Evolutionary conservation across 1,284 basidiomycete species (phyloP), one percentile per base, ranked within the genome.

Genomic region (Flammula alnicola): DNA sequence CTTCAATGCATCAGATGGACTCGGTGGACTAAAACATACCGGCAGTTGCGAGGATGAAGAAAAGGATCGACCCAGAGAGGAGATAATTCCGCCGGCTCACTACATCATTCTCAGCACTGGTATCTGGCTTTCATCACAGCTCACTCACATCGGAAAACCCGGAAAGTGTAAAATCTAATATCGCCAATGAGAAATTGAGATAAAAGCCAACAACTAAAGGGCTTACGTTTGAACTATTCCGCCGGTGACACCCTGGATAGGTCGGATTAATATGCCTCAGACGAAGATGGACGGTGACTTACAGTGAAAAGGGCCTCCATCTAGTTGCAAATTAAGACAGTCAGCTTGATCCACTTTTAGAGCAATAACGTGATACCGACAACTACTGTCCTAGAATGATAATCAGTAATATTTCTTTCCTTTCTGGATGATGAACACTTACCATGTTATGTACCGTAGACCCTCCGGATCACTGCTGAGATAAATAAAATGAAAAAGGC

Each of bases 181-280:
- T 5, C 22, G 12, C 5, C 6, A 5, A 1, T 14, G 2, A 12
- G 14, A 35, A 45, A 25, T 10, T 3, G 11, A 47, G 44, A 12
- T 35, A 39, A 20, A 39, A 5, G 3, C 32, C 30, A 31, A 7
- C 4, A 12, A 3, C 20, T 32, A 35, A 14, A 12, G 4, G 29
- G 56, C 70, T 19, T 45, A 78, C 78, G 70, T 66, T 69, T 81
- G 79, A 0, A 80, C 79, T 11, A 81, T 63, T n/a, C 78, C 63
- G 2, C 74, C 79, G 25, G 78, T 77, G 39, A 79, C 65, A 2
- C 74, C 77, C 78, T 80, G 47, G 17, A 29, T 5, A 23, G 5
- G 27, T 43, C 19, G 36, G 23, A 19, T 30, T 10, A 38, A 43
- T 6, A 32, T 32, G 31, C 25, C 10, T 10, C 8, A 17, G 3